Evolutionary conservation across 192 early-diverging fungal genomes (phyloP).

Genomic region (Coemansia sp.): DNA sequence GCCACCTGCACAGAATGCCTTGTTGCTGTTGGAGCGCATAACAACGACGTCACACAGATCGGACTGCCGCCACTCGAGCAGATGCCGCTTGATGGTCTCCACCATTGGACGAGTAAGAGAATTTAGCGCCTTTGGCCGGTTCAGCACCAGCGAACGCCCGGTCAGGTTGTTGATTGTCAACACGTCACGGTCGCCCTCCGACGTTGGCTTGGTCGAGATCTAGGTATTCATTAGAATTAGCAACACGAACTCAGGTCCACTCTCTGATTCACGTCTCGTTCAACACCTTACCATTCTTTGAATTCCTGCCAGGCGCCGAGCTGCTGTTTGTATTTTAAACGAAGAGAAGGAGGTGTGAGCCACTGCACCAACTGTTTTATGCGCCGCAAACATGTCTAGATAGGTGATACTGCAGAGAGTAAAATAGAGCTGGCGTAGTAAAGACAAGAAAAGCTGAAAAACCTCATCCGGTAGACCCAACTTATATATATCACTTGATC

Average conservation of each 20-base stretch:
- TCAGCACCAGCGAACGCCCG: constrained; percentile 67
- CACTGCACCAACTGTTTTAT: not conserved
- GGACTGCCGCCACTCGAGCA: constrained; percentile 85
- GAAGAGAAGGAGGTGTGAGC: not conserved
- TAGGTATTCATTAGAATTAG: constrained; percentile 4
- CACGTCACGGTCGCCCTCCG: constrained; percentile 37
- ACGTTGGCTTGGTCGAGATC: constrained; percentile 16
- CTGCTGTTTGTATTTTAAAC: constrained; percentile 2
- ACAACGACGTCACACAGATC: constrained; percentile 87
- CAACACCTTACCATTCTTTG: constrained; percentile 8
- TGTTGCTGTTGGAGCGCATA: constrained; percentile 67
- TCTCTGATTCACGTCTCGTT: not conserved
- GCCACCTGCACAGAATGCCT: constrained; percentile 91
- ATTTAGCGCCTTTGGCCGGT: constrained; percentile 79
- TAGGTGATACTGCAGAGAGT: too few relatives aligned
- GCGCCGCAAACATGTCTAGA: constrained; percentile 6
- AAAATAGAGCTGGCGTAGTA: not conserved
- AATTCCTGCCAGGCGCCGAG: constrained; percentile 10
- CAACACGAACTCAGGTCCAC: not conserved
- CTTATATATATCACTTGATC: not conserved
- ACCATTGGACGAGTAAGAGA: constrained; percentile 87
- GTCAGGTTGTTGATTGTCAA: constrained; percentile 36
- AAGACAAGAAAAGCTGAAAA: not conserved
- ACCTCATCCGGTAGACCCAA: not conserved
- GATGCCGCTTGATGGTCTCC: constrained; percentile 70